Conservation (phyloP, 2,329 filamentous ascomycete species). For the Eutypa lata region DNA sequence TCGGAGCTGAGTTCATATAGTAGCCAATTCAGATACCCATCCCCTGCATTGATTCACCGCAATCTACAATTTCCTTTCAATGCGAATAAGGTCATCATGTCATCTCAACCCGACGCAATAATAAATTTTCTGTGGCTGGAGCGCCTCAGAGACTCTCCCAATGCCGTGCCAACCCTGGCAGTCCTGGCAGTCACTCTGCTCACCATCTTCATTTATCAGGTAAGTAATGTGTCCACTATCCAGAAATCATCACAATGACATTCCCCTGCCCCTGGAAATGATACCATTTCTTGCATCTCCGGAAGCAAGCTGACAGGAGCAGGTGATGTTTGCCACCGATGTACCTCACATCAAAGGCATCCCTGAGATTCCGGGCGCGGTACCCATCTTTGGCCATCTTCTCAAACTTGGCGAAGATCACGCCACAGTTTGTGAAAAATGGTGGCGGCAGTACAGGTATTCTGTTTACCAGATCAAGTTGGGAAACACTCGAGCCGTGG, state of each 20-base stretch:
- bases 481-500: slow-evolving; percentile 50
- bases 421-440: slow-evolving; percentile 47
- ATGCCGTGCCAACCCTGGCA: slow-evolving; percentile 2
- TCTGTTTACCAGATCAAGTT: slow-evolving; percentile 51
- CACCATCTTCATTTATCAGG: slow-evolving; percentile 6
- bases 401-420: slow-evolving; percentile 51
- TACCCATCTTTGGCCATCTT: slow-evolving; percentile 48
- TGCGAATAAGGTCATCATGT: slow-evolving; percentile 4
- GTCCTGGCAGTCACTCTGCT: slow-evolving; percentile 3
- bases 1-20: slow-evolving; percentile 7
- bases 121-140: slow-evolving; percentile 4
- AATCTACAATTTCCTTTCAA: not conserved
- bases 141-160: slow-evolving; percentile 2
- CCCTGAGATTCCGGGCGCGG: slow-evolving; percentile 45
- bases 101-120: slow-evolving; percentile 1
- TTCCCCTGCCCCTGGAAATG: not conserved
- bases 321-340: slow-evolving; percentile 36
- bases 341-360: slow-evolving; percentile 43
- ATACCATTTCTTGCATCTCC: not conserved
- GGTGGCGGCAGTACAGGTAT: slow-evolving; percentile 44
- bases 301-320: slow-evolving; percentile 2
- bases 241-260: not conserved
- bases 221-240: not conserved
- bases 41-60: not conserved
- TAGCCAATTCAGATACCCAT: not conserved